Conservation (phyloP, 2,329 filamentous ascomycete genomes). For the Gaeumannomyces sp. region DNA sequence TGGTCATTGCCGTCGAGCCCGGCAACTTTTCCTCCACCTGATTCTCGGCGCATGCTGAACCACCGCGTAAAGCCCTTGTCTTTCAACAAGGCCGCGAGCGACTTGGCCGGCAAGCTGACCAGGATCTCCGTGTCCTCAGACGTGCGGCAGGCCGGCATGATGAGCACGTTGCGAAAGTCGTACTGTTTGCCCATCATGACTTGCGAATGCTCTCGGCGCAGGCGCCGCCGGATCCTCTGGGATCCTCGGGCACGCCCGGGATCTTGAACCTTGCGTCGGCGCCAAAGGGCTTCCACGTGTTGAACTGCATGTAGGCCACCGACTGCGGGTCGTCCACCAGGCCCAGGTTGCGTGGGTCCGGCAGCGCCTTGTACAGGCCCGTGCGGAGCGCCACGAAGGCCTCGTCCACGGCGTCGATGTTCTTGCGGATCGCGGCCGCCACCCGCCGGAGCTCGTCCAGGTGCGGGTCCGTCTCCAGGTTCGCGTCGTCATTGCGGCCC, state of each 20-base stretch:
- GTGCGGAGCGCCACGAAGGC: conserved; percentile 31
- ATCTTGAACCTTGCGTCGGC: conserved; percentile 32
- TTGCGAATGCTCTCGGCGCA: conserved; percentile 25
- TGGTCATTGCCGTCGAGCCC: too few species aligned
- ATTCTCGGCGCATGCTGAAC: conserved; percentile 20
- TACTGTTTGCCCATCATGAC: conserved; percentile 21
- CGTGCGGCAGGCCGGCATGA: conserved; percentile 24
- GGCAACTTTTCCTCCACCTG: conserved; percentile 1
- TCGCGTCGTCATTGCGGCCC: conserved; percentile 18
- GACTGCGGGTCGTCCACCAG: conserved; percentile 34
- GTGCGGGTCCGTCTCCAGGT: conserved; percentile 25
- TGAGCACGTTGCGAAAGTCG: conserved; percentile 23
- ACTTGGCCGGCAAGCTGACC: conserved; percentile 23
- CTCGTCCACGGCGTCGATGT: conserved; percentile 34
- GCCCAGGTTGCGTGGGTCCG: conserved; percentile 34
- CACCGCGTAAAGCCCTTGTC: conserved; percentile 23
- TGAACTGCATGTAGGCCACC: conserved; percentile 34
- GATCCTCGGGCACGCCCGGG: conserved; percentile 17
- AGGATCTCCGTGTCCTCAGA: conserved; percentile 24
- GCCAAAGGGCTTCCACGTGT: conserved; percentile 39
- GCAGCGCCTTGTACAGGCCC: conserved; percentile 28
- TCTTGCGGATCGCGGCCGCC: conserved; percentile 14
- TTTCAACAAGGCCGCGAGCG: conserved; percentile 23
- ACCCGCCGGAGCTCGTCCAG: conserved; percentile 12
- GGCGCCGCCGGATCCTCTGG: not conserved